phyloP scores from a whole-genome alignment of 2,329 filamentous ascomycete genomes.

The Neocatenulostroma microsporum region DNA sequence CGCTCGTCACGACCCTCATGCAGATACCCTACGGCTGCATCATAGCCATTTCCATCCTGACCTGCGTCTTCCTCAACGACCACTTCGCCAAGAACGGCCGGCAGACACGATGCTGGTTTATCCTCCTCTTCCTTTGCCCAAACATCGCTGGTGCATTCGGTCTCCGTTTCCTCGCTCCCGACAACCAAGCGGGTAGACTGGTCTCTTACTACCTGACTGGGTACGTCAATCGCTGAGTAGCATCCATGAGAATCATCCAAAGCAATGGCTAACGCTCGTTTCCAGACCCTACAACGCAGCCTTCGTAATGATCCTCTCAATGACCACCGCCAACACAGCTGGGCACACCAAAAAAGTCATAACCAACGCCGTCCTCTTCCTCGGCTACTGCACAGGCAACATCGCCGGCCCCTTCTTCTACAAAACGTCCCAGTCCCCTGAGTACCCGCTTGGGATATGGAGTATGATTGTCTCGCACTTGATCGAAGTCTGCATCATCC shows the following conservation, averaged over 20 bases:
- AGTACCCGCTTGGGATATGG: conserved; percentile 47
- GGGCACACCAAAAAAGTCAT: conserved; percentile 58
- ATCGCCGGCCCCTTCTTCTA: conserved; percentile 51
- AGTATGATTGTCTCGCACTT: conserved; percentile 50
- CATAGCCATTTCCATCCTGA: conserved; percentile 44
- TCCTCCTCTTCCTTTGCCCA: conserved; percentile 50
- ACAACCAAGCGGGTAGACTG: conserved; percentile 47
- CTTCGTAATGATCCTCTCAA: conserved; percentile 44
- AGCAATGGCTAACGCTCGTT: no score
- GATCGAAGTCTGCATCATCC: conserved; percentile 43
- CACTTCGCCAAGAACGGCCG: conserved; percentile 23
- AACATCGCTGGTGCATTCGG: conserved; percentile 54
- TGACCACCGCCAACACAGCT: conserved; percentile 45
- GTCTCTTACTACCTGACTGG: conserved; percentile 54
- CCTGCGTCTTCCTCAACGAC: conserved; percentile 43
- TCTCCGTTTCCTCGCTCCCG: conserved; percentile 45
- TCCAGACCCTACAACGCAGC: no score
- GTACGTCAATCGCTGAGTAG: conserved; percentile 38
- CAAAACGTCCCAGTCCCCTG: conserved; percentile 45
- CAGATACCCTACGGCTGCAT: conserved; percentile 46
- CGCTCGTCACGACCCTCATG: conserved; percentile 48
- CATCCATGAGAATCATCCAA: no score
- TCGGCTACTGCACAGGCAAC: conserved; percentile 45
- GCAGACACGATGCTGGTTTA: conserved; percentile 38
- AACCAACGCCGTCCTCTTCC: conserved; percentile 41